Base-by-base conservation (phyloP, 2,329 filamentous ascomycete species). In the Beauveria bassiana region DNA sequence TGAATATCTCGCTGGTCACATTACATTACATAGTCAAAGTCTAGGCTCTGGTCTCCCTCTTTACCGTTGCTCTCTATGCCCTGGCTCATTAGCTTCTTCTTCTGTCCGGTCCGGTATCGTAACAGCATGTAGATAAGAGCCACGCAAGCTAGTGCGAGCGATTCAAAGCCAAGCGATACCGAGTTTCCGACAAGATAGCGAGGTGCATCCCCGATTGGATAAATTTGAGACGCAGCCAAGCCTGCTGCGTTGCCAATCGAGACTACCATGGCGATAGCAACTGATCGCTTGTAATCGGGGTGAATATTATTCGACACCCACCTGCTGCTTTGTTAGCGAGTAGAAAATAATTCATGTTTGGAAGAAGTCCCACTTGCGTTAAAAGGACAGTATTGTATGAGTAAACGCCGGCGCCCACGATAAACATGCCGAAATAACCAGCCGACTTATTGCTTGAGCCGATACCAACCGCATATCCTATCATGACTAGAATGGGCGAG, bases 391-490 rank as follows among this genome's bases (percentile, higher is more conserved):
- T 63, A 40, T 68, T 65, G 55, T 49, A 65, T 1, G 63, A 57
- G 24, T 65, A 65, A 10, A 65, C 62, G 10, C 63, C 63, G 5
- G 62, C 61, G 34, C 62, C 64, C 0, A 66, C 65, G 6, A 74
- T 50, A 60, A 75, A 75, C 72, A 69, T 70, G 40, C 62, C 73
- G 43, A 68, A 67, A 65, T 72, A 75, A 9, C 72, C 72, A 6
- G 68, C 73, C 14, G 62, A 62, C 18, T 61, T 61, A 46, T 69
- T 69, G 18, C 67, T 34, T 0, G 72, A 70, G 4, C 67, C 69
- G 2, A 74, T 66, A 28, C 64, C 67, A 55, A 76, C 71, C 1
- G 71, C 63, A 59, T 75, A 75, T 18, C 71, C 74, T 12, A 68
- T 57, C 18, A 69, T 64, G 14, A 74, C 72, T 1, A 71, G 68